A percentile compares a stretch with the other conserved stretches of the same genome.
Evolutionary conservation across 306 rosid genomes (phyloP).

Genomic region (Cyamopsis tetragonoloba): DNA sequence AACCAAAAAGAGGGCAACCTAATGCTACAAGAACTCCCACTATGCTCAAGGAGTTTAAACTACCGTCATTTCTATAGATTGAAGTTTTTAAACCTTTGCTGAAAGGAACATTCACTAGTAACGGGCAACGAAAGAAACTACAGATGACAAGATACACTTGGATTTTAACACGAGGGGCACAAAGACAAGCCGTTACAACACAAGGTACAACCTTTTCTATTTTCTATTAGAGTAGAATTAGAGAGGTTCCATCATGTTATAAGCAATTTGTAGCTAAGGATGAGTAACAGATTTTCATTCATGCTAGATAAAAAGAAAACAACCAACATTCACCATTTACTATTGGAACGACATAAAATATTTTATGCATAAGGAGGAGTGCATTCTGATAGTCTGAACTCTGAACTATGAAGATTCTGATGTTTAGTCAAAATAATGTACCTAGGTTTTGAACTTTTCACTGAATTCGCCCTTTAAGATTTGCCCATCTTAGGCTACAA

Average conservation of each 20-base stretch:
- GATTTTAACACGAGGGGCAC: background rate
- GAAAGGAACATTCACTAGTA: background rate
- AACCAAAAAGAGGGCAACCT: no score
- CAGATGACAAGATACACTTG: background rate
- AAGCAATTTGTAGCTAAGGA: background rate
- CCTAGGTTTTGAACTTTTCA: no score
- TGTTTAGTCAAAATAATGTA: background rate
- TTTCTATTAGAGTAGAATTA: no score
- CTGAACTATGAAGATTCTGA: conserved; percentile 15
- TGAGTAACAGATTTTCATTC: background rate
- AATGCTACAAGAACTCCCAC: no score
- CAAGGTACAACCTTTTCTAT: no score
- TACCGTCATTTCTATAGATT: background rate
- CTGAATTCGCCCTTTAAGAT: background rate
- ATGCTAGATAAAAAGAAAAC: background rate
- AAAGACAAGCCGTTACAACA: background rate
- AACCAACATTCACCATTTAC: background rate
- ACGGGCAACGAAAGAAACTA: background rate
- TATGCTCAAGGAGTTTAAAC: no score
- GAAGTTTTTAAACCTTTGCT: background rate
- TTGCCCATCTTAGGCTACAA: background rate
- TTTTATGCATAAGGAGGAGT: background rate
- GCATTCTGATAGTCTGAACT: background rate
- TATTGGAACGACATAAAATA: background rate
- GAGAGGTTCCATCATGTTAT: background rate